Base-by-base conservation (phyloP, 768 basidiomycete genomes). In the Auricularia sp. region DNA sequence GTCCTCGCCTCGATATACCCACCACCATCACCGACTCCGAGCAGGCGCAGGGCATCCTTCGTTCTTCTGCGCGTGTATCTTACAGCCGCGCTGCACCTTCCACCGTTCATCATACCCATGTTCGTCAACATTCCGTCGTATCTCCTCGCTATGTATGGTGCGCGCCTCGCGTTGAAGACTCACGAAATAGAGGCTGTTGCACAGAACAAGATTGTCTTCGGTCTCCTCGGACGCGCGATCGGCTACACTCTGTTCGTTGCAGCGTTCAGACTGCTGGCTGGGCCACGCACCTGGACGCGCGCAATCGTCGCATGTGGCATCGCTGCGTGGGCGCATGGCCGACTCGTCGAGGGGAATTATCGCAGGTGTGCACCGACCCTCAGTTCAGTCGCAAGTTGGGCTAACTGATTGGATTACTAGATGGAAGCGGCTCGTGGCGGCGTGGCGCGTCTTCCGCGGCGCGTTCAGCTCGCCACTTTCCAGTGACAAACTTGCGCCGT, bases 401-500 rank as follows among this genome's bases (percentile, higher is more conserved):
- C 56, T 14, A 21, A 10, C 67, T 67, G 69, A 66, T 13, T 45
- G 66, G 71, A 29, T 29, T 29, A 29, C 29, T 29, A 94, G 94
- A 35, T 84, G 86, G 62, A 96, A 94, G 76, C 90, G 90, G 51
- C 82, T 96, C 61, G 81, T 89, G 16, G 92, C 94, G 4, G 87
- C 94, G n/a, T 99, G 95, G 94, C 87, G 93, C 63, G 86, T 96
- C n/a, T 83, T 99, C 16, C 83, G 97, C 68, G 97, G 94, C 6
- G 85, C 98, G 11, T 98, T 97, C 97, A 82, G 83, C 0, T 94
- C 95, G 5, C 86, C 83, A 72, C 79, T 77, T 54, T 91, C 87
- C 86, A 94, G 24, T 6, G 56, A 59, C 56, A 29, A 97, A 68
- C 78, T 95, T 54, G 83, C 91, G 3, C 74, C 89, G 33, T 72